Evolutionary conservation across 495 filamentous ascomycete genomes (phyloP).

Genomic region (Bathelium albidoporum): DNA sequence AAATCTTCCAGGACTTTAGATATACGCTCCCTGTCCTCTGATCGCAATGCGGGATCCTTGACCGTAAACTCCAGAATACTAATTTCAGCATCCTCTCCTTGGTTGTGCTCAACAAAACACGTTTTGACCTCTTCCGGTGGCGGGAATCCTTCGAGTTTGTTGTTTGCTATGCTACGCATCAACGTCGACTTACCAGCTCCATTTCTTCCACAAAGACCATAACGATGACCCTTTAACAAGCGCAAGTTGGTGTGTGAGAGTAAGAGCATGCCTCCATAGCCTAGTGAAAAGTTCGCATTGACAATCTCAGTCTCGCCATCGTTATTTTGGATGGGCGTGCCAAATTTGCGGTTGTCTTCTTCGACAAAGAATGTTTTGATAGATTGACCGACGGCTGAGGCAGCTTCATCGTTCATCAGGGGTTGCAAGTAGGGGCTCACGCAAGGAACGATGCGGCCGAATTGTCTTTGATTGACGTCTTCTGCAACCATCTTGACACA

Average conservation of each 20-base stretch:
- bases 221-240: conserved; percentile 89
- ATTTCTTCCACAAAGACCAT: conserved; percentile 93
- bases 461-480: conserved; percentile 73
- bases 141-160: conserved; percentile 96
- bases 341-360: conserved; percentile 79
- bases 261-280: conserved; percentile 96
- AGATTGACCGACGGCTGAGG: conserved; percentile 50
- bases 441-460: conserved; percentile 56
- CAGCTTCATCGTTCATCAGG: conserved; percentile 48
- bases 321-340: conserved; percentile 72
- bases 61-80: conserved; percentile 85
- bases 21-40: conserved; percentile 69
- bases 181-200: conserved; percentile 97
- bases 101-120: conserved; percentile 98
- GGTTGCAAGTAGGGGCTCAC: conserved; percentile 65
- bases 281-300: conserved; percentile 94
- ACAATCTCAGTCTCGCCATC: conserved; percentile 89
- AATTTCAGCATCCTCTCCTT: conserved; percentile 91
- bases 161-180: conserved; percentile 90
- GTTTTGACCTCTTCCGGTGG: conserved; percentile 80
- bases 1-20: conserved; percentile 76
- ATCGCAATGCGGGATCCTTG: conserved; percentile 70
- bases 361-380: conserved; percentile 62
- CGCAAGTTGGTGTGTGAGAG: conserved; percentile 93
- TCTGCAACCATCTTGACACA: conserved; percentile 80